Evolutionary conservation across 2,329 filamentous ascomycete species (phyloP), one percentile per base, ranked within the genome.

Genomic region (Zymoseptoria crescenta): DNA sequence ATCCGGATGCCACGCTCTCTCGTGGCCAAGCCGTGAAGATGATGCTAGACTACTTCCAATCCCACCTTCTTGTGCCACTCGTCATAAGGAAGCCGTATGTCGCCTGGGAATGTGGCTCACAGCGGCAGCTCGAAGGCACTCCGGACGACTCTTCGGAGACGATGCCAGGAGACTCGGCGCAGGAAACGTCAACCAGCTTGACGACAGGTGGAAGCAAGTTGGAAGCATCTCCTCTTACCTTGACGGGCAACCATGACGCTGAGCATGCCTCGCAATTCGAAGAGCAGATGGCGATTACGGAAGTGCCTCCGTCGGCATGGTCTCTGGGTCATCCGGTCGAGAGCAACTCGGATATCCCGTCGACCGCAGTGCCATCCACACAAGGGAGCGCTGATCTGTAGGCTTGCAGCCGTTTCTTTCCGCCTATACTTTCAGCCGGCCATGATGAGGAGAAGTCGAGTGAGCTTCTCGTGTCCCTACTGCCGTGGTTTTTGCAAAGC

Each of bases 31-130:
- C 60, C 19, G 35, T 55, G 28, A 20, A 35, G 8, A 48, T 57
- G 8, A 19, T 63, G 10, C 58, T 63, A 19, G 54, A 54, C 16
- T 53, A 57, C 13, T 49, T 49, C 8, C 21, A 29, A 20, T 29
- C 50, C 20, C 52, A 28, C 48, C 29, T 27, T 8, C 24, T 9
- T 20, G 49, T 28, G 5, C 50, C 41, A 49, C 30, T 61, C 9
- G 27, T 48, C 35, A 55, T 63, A 24, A n/a, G 52, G 19, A 63
- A 56, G 54, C 59, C 59, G 19, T 63, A 63, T 19, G 8, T 60
- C 20, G 28, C 52, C 13, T 9, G 49, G 30, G 49, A n/a, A 16
- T 45, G 35, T 45, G 35, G 35, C 16, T 16, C 35, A 45, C 35
- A 45, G 35, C 45, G 10, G 24, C 7, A 27, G 45, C n/a, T 4